phyloP scores from a whole-genome alignment of 371 early-diverging fungal species.

The Syncephalastrum monosporum region DNA sequence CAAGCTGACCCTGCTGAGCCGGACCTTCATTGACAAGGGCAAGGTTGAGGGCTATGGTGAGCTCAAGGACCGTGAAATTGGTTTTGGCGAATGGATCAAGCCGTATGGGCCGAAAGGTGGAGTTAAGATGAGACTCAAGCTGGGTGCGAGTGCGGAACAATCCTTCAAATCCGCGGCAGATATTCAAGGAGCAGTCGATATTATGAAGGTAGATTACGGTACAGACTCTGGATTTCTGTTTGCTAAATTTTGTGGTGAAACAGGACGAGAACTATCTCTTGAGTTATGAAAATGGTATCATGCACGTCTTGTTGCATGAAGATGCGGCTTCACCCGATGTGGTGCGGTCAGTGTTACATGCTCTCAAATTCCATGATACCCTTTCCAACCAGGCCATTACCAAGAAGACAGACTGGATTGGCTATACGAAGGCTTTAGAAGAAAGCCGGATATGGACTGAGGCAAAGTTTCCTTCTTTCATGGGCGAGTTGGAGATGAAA shows the following conservation, averaged over 20 bases:
- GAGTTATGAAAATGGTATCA: conserved; percentile 41
- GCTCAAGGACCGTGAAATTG: conserved; percentile 43
- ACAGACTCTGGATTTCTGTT: neutral
- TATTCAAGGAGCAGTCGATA: conserved; percentile 34
- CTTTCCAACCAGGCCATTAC: conserved; percentile 20
- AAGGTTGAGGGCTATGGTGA: conserved; percentile 39
- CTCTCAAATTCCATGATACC: conserved; percentile 49
- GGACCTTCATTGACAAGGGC: conserved; percentile 45
- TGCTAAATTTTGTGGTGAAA: neutral
- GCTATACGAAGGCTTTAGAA: conserved; percentile 28
- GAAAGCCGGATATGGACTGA: conserved; percentile 51
- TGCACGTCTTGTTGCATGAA: conserved; percentile 53
- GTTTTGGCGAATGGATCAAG: conserved; percentile 69
- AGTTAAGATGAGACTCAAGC: conserved; percentile 30
- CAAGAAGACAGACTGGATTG: conserved; percentile 32
- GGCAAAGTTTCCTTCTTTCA: conserved; percentile 43
- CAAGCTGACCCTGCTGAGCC: conserved; percentile 50
- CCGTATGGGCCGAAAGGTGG: conserved; percentile 29
- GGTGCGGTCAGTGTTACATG: conserved; percentile 60
- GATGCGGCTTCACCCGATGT: conserved; percentile 56
- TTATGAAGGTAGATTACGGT: conserved; percentile 29
- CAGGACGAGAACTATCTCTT: conserved; percentile 48
- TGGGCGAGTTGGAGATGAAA: conserved; percentile 48
- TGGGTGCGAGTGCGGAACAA: conserved; percentile 46
- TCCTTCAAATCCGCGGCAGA: conserved; percentile 42